Base-by-base conservation (phyloP, 768 basidiomycete species). In the Agaricus sinodeliciosus region DNA sequence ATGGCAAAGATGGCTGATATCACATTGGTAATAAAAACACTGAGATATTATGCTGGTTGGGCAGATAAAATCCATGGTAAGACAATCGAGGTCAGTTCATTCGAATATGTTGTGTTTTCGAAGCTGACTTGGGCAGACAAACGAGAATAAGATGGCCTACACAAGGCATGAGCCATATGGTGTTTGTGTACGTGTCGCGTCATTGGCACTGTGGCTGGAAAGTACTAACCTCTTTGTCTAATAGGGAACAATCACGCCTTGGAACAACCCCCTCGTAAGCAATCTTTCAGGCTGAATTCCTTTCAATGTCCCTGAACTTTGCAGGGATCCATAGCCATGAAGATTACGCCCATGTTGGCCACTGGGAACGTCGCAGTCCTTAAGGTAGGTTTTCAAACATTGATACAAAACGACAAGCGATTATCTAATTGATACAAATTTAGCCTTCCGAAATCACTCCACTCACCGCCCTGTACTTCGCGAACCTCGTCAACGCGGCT, bases 11-110 rank as follows among this genome's bases (percentile, higher is more conserved):
- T 61, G 15, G 66, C 60, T 0, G 88, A 89, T 57, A 63, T 87
- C 2, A 59, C 62, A 0, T 66, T 67, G 49, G 66, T 77, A 0
- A 72, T 84, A 53, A 70, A 65, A 18, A 71, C 72, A 27, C 65
- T 92, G 58, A 74, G 80, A 31, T 95, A 94, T 70, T 97, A 87
- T 60, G 89, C 83, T 39, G 94, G 93, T 15, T 90, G 89, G 84
- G 89, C 91, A 18, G 93, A 94, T 72, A 95, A 94, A 71, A 69
- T 87, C 49, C 72, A 76, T 4, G 90, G 88, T 4, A 79, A 89
- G 65, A 82, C 81, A 7, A 82, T 91, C 64, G 88, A 92, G 65
- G 71, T 71, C 35, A 9, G 62, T 43, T 26, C n/a, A 34, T 43
- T 22, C 22, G 22, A 22, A 3, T 22, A 3, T 2, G 3, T 22